These are phyloP conservation scores for Rutstroemia sydowiana DNA, from an alignment of 2,329 filamentous ascomycete genomes.

Conservation along the genomic window DNA sequence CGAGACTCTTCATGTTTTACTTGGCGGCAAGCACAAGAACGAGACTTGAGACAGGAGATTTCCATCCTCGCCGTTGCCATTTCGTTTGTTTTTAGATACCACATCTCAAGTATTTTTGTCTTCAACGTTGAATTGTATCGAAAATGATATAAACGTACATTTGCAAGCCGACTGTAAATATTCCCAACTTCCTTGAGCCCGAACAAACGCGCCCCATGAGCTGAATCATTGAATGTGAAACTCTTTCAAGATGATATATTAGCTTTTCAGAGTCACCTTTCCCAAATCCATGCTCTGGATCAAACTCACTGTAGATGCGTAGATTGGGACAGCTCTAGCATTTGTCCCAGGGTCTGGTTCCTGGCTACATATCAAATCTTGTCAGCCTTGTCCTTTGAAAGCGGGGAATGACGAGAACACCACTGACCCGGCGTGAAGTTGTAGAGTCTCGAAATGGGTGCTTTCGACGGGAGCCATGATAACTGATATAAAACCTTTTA, in stretches of 20 bases:
- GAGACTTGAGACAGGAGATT: not conserved
- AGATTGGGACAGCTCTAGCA: conserved; percentile 88
- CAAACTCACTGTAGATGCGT: conserved; percentile 65
- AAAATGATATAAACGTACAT: conserved; percentile 62
- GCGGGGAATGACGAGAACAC: conserved; percentile 8
- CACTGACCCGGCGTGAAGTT: conserved; percentile 73
- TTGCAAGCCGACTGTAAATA: conserved; percentile 84
- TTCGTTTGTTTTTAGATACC: not conserved
- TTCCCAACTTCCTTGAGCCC: conserved; percentile 92
- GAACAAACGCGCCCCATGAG: conserved; percentile 89
- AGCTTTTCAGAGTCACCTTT: not conserved
- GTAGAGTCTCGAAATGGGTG: conserved; percentile 73
- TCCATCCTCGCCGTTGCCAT: conserved; percentile 5
- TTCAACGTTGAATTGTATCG: not conserved
- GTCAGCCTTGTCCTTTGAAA: conserved; percentile 15
- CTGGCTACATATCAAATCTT: conserved; percentile 48
- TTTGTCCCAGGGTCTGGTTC: conserved; percentile 75
- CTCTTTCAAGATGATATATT: conserved; percentile 47
- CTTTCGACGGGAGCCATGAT: conserved; percentile 26
- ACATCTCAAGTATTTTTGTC: not conserved
- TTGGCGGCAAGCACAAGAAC: too few species aligned
- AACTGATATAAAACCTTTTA: not conserved
- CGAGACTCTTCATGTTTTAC: conserved; percentile 2
- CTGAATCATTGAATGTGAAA: conserved; percentile 90
- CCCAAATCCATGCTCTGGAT: not conserved